A percentile compares a stretch with the other conserved stretches of the same genome.
Evolutionary conservation across 495 filamentous ascomycete genomes (phyloP).

Genomic region (Eremomyces bilateralis): DNA sequence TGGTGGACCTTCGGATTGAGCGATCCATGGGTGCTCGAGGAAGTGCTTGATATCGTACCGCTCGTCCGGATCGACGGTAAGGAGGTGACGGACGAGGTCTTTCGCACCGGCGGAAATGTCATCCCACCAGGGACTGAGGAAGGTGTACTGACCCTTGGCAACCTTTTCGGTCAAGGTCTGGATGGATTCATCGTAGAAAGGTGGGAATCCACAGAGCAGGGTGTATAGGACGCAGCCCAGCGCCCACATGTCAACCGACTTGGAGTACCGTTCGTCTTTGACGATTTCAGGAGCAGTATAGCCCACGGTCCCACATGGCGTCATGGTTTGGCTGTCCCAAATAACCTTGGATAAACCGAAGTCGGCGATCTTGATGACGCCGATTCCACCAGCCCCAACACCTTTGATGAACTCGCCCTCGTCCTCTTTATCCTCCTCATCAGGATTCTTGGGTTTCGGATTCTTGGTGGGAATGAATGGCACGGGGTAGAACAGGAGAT

Average conservation of each 20-base stretch:
- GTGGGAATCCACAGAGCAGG: constrained; percentile 87
- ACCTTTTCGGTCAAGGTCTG: constrained; percentile 96
- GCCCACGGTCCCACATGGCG: constrained; percentile 90
- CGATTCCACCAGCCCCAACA: constrained; percentile 78
- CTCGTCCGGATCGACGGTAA: constrained; percentile 82
- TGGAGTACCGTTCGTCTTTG: constrained; percentile 96
- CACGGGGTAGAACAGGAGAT: constrained; percentile 76
- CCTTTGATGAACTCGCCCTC: constrained; percentile 84
- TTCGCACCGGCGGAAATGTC: constrained; percentile 92
- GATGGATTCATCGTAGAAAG: constrained; percentile 97
- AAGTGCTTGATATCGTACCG: constrained; percentile 79
- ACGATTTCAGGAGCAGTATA: constrained; percentile 99
- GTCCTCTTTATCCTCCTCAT: constrained; percentile 93
- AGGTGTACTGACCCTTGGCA: constrained; percentile 88
- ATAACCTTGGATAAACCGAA: constrained; percentile 95
- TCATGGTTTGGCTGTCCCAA: constrained; percentile 99
- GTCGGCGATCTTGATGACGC: constrained; percentile 88
- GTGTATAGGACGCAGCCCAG: constrained; percentile 94
- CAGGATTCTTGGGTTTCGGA: constrained; percentile 54
- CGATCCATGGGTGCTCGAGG: constrained; percentile 81
- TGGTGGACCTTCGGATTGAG: constrained; percentile 50
- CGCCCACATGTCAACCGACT: constrained; percentile 99
- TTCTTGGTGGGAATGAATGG: constrained; percentile 59
- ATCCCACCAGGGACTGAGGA: constrained; percentile 98
- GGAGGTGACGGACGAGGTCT: constrained; percentile 78